Evolutionary conservation across 2,329 filamentous ascomycete genomes (phyloP).

Genomic region (Pseudopithomyces maydicus): DNA sequence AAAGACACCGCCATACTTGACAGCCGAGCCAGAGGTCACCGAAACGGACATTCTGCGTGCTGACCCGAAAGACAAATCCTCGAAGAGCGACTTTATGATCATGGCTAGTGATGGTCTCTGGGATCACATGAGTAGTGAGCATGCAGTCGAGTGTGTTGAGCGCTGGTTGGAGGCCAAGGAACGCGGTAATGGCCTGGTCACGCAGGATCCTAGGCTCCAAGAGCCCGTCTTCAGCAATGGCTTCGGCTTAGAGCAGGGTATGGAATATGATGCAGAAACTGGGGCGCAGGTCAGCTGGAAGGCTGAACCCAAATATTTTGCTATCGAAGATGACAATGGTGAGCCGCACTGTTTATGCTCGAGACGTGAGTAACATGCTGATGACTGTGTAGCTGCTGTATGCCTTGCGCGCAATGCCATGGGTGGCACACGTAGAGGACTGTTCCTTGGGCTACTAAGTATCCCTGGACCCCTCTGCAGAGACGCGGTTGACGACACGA

Average conservation of each 20-base stretch:
- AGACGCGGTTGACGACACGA: conserved; percentile 56
- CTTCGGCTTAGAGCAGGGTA: conserved; percentile 34
- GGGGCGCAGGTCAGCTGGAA: conserved; percentile 49
- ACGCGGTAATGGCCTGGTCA: conserved; percentile 25
- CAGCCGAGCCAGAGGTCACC: conserved; percentile 68
- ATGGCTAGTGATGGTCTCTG: conserved; percentile 71
- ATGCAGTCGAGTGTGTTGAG: conserved; percentile 63
- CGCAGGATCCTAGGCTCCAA: conserved; percentile 19
- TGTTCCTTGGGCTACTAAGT: conserved; percentile 48
- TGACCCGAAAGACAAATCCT: conserved; percentile 21
- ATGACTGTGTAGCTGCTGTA: conserved; percentile 45
- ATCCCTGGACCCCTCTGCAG: conserved; percentile 40
- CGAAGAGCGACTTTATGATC: conserved; percentile 62
- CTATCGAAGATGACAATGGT: conserved; percentile 56
- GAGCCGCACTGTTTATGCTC: not conserved
- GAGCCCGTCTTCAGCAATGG: conserved; percentile 12
- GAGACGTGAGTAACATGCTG: not conserved
- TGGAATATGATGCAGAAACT: conserved; percentile 37
- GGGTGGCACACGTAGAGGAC: conserved; percentile 51
- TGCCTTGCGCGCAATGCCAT: conserved; percentile 60
- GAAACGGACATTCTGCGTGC: conserved; percentile 57
- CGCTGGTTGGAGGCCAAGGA: conserved; percentile 57
- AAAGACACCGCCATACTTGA: conserved; percentile 69
- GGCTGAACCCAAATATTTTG: conserved; percentile 50
- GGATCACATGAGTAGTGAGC: conserved; percentile 62